phyloP scores from a whole-genome alignment of 768 basidiomycete genomes.

The Termitomyces sp. region DNA sequence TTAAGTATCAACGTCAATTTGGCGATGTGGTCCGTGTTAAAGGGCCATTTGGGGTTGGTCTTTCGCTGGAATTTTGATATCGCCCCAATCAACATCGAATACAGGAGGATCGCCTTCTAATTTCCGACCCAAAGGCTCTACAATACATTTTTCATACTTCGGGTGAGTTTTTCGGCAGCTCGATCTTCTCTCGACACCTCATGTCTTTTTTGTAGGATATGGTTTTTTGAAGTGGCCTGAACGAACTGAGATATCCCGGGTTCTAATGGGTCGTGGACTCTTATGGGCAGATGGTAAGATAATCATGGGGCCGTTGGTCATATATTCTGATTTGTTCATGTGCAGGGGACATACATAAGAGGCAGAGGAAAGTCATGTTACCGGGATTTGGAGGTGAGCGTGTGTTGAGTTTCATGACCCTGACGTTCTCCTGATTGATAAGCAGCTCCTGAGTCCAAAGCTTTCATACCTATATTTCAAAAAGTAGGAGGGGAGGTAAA shows the following conservation, averaged over 20 bases:
- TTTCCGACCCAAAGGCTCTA: constrained; percentile 57
- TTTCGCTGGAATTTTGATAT: background rate
- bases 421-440: background rate
- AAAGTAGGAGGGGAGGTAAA: constrained; percentile 38
- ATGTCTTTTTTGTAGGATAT: constrained; percentile 32
- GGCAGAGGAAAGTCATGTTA: constrained; percentile 51
- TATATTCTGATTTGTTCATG: background rate
- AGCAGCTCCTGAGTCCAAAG: constrained; percentile 40
- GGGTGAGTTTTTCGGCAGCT: constrained; percentile 19
- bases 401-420: background rate
- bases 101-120: constrained; percentile 49
- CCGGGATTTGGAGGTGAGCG: constrained; percentile 49
- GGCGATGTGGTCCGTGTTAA: constrained; percentile 50
- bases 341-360: constrained; percentile 42
- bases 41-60: constrained; percentile 42
- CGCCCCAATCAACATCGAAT: background rate
- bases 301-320: background rate
- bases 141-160: constrained; percentile 54
- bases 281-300: constrained; percentile 49
- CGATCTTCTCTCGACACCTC: background rate
- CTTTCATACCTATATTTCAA: constrained; percentile 47
- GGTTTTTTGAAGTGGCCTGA: constrained; percentile 49
- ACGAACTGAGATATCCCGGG: constrained; percentile 43
- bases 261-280: constrained; percentile 49
- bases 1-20: constrained; percentile 46